Evolutionary conservation across 768 basidiomycete genomes (phyloP), one percentile per base, ranked within the genome.

Genomic region (Leccinum barrowsii): DNA sequence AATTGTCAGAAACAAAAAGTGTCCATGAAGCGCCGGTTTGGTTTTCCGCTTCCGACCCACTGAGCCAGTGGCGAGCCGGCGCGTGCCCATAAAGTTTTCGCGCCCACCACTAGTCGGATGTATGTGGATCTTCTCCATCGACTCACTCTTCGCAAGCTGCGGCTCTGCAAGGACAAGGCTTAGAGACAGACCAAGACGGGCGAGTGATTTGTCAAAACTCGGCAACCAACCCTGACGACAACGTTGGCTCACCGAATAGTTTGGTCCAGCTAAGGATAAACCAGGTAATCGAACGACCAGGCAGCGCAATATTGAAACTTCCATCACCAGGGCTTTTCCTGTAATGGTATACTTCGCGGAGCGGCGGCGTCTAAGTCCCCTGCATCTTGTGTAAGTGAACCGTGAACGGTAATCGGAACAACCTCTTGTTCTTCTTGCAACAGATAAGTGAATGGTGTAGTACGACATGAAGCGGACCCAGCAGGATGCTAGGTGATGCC

Each of bases 31-130:
- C 35, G 52, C 30, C 48, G 46, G 49, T 40, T 28, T 37, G 57
- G 53, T 60, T 68, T 70, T 62, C 64, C 64, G 64, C 60, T 61
- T 65, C 65, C 62, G 58, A 67, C 34, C 50, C 50, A 40, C 42
- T 13, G 12, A 13, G 5, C 34, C 34, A 34, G 12, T 54, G 56
- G 57, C 53, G 49, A 58, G 40, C 60, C 53, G 51, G 32, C 58
- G 19, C 42, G n/a, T 17, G 54, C 24, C 47, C 21, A 40, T n/a
- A 42, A 57, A 51, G 65, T 50, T 60, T 58, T 57, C 35, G 55
- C 63, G 51, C 48, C 40, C 59, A 60, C 57, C 59, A 48, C 61
- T 26, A 44, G 57, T 32, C 59, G 15, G 53, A 58, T 50, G 42
- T 24, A 40, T 54, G 56, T 59, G 51, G 56, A 66, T 58, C 47